Evolutionary conservation across 345 rosid species (phyloP), one percentile per base, ranked within the genome.

Genomic region (Kandelia obovata): DNA sequence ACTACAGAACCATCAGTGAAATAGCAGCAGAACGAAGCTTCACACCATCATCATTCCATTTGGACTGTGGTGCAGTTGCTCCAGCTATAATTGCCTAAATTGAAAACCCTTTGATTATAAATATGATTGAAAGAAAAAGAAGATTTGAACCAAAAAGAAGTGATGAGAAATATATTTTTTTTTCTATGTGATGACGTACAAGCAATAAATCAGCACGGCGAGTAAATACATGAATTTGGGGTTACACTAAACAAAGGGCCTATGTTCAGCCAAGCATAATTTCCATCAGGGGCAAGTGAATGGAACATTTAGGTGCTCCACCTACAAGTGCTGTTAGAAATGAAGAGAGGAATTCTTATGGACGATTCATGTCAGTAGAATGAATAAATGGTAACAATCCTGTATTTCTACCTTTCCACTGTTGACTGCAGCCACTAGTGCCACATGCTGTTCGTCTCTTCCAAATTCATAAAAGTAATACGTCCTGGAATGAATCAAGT

Each of bases 401-500:
- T 16, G 17, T n/a, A 28, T 59, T n/a, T 75, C 23, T 63, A 92
- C 98, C 96, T 87, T 90, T 66, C 98, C 97, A 49, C 87, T 77
- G 77, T 84, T 84, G 53, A 94, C 83, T 35, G 92, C 79, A 1
- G 90, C 92, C 61, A 89, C 88, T 59, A 94, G 75, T 59, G 95
- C 96, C 60, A 84, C 72, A 59, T 80, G 97, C 71, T 91, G 95
- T 27, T 84, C 86, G 30, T 85, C 84, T 76, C 88, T 82, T 65
- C 96, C 95, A 75, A 94, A 94, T 84, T 91, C 95, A 70, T 91
- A 91, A 49, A 81, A 90, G 82, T 94, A 91, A 60, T 91, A 91
- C 58, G 87, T 89, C 91, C 98, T 91, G 88, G 67, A 51, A 81
- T 64, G 61, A 53, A 70, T 58, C 27, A 66, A 75, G 21, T 30